Evolutionary conservation across 1,284 basidiomycete species (phyloP), one percentile per base, ranked within the genome.

Genomic region (Taiwanofungus camphoratus): DNA sequence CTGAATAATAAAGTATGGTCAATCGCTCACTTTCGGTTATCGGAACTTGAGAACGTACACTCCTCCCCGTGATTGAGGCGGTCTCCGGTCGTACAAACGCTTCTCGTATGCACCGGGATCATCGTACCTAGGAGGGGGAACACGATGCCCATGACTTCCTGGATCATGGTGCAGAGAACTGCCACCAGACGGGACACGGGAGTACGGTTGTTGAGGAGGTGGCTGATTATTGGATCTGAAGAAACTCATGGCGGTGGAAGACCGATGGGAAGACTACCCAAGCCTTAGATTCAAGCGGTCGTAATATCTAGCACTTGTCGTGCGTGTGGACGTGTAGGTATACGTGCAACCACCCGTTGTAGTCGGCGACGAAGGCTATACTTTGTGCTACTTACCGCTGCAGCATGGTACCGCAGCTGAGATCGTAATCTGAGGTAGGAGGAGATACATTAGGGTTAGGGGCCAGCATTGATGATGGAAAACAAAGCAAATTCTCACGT

Each of bases 51-150:
- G 1, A 36, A 64, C 69, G 44, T 60, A 78, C 77, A 58, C 69
- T 58, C 70, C 66, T 37, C 65, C 61, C 8, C 49, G 53, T 26
- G 53, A 67, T 15, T 66, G 60, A 8, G 69, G 63, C 23, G 32
- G 49, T 32, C 42, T 44, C 34, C 41, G 39, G n/a, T 50, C 46
- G 5, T 26, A 35, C 15, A 37, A 16, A 29, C 47, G 49, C 43
- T 56, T 57, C 46, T 76, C 71, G 51, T 70, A 64, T 3, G 55
- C 58, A 2, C 74, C 65, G 3, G 76, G 70, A 50, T 82, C 78
- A 45, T 82, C 80, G 55, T 78, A 81, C 15, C 67, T 67, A 32
- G 59, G 55, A 29, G 63, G 59, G 15, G 71, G 69, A 19, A 52
- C 51, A 3, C 60, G 53, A 19, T 47, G 49, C 21, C 40, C 26